phyloP scores from a whole-genome alignment of 2,329 filamentous ascomycete genomes.

The Aspergillus japonicus region DNA sequence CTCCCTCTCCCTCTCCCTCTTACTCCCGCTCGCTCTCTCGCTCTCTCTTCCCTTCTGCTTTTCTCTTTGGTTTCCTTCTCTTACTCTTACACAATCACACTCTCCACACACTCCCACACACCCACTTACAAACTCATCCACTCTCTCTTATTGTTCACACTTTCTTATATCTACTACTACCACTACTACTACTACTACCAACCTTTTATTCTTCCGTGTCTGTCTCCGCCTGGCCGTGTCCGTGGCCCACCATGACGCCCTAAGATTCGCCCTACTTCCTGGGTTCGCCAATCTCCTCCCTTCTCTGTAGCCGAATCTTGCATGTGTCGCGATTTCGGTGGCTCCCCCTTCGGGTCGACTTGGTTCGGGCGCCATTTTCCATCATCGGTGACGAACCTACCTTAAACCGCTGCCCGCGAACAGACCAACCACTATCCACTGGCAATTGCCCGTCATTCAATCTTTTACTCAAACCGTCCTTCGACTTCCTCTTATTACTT shows the following conservation, averaged over 20 bases:
- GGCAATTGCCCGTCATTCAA: slow-evolving; percentile 6
- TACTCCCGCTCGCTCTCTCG: not conserved
- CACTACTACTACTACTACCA: not conserved
- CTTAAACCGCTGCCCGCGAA: slow-evolving; percentile 3
- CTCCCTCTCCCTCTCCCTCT: not conserved
- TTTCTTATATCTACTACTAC: not conserved
- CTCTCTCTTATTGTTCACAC: not conserved
- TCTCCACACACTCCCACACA: not conserved
- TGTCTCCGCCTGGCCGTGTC: slow-evolving; percentile 21
- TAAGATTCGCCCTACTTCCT: slow-evolving; percentile 17
- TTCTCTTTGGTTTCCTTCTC: not conserved
- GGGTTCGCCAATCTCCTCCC: slow-evolving; percentile 15
- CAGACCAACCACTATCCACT: slow-evolving; percentile 11
- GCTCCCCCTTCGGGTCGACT: slow-evolving; percentile 12
- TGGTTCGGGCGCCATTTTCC: slow-evolving; percentile 18
- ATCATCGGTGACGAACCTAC: slow-evolving; percentile 15
- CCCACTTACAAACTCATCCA: not conserved
- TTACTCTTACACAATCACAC: not conserved
- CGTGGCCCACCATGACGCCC: slow-evolving; percentile 27
- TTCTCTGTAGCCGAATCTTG: slow-evolving; percentile 16
- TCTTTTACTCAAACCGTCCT: not conserved
- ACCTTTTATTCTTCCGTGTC: slow-evolving; percentile 3
- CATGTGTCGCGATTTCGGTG: slow-evolving; percentile 19
- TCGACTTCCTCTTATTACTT: not conserved
- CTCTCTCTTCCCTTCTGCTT: not conserved